Evolutionary conservation across 1,284 basidiomycete species (phyloP).

Genomic region (Trametes polyzona): DNA sequence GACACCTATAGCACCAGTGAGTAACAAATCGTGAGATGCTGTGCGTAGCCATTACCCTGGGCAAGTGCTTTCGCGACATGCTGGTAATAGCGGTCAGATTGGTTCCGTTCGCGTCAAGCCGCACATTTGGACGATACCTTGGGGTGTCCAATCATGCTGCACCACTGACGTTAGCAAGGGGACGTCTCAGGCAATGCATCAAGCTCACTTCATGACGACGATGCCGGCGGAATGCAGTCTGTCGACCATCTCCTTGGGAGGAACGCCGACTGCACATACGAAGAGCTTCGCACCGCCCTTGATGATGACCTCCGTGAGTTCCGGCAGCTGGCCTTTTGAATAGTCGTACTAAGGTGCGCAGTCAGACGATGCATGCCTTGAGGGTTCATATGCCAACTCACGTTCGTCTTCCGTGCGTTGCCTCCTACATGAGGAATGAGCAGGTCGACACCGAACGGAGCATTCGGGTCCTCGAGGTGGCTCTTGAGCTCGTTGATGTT

Average conservation of each 20-base stretch:
- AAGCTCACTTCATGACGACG: constrained; percentile 76
- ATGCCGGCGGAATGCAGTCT: constrained; percentile 81
- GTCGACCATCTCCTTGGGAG: constrained; percentile 82
- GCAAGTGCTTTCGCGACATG: constrained; percentile 82
- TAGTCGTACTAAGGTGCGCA: constrained; percentile 61
- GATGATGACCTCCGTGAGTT: constrained; percentile 82
- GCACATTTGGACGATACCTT: constrained; percentile 46
- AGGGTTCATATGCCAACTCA: no score
- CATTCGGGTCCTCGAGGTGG: constrained; percentile 70
- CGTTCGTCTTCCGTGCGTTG: constrained; percentile 81
- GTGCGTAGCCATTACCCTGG: constrained; percentile 47
- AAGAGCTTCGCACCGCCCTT: constrained; percentile 77
- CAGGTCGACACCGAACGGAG: constrained; percentile 84
- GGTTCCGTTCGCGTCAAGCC: neutral
- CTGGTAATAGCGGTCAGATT: constrained; percentile 34
- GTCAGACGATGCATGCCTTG: neutral
- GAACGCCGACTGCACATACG: constrained; percentile 85
- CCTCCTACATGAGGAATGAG: constrained; percentile 82
- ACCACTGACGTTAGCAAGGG: neutral
- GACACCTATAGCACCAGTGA: constrained; percentile 53
- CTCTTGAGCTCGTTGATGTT: constrained; percentile 72
- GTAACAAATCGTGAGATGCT: neutral
- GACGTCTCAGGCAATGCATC: constrained; percentile 3
- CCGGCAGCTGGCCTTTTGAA: constrained; percentile 74
- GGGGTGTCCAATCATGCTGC: constrained; percentile 87